Conservation (phyloP, 2,329 filamentous ascomycete species). For the Diaporthe sp. region DNA sequence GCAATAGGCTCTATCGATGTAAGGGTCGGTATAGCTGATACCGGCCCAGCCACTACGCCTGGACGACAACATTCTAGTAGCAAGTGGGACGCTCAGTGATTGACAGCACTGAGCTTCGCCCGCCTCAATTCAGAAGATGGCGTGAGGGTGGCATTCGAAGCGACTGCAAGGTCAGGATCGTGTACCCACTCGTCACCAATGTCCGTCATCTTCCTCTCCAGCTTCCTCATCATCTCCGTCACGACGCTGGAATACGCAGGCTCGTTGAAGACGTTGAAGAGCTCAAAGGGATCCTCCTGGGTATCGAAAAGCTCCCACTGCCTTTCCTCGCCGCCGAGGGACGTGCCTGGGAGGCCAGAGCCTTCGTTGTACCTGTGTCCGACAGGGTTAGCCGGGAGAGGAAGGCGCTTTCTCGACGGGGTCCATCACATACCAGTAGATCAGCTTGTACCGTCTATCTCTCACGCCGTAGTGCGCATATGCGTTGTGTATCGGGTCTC, state of each 20-base stretch:
- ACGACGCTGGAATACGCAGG: constrained; percentile 54
- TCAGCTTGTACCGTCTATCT: constrained; percentile 67
- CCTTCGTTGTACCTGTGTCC: constrained; percentile 13
- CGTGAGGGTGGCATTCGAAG: constrained; percentile 2
- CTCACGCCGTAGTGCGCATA: constrained; percentile 67
- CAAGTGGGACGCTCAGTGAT: background rate
- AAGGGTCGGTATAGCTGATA: background rate
- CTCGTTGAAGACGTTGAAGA: constrained; percentile 62
- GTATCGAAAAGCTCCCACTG: constrained; percentile 71
- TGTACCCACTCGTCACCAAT: constrained; percentile 63
- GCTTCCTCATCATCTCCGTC: constrained; percentile 54
- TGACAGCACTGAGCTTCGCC: constrained; percentile 11
- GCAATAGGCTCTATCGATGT: background rate
- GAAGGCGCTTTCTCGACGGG: constrained; percentile 62
- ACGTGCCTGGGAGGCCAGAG: constrained; percentile 8
- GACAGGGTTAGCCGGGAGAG: constrained; percentile 50
- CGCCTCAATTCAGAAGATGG: constrained; percentile 1
- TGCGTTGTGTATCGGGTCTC: constrained; percentile 63
- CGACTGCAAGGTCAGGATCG: constrained; percentile 19
- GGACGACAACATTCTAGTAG: background rate
- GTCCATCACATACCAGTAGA: constrained; percentile 69
- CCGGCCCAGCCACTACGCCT: background rate
- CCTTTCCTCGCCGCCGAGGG: constrained; percentile 51
- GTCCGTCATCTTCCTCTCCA: constrained; percentile 65
- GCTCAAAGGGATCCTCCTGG: constrained; percentile 61